Evolutionary conservation across 1,139 yeast species (phyloP).

Genomic region (Yamadazyma spencermartinsiae): DNA sequence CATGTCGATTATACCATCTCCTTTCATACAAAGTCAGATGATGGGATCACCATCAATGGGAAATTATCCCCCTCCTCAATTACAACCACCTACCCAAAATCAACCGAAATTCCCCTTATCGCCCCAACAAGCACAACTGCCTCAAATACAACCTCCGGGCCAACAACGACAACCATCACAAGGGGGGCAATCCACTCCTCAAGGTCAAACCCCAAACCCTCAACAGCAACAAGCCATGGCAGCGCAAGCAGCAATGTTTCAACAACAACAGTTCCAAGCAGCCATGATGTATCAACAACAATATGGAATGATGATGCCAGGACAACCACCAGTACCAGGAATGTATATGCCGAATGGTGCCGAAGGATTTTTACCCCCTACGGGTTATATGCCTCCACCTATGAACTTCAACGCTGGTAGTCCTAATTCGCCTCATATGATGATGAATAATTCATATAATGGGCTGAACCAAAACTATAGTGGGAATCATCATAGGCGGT

Average conservation of each 20-base stretch:
- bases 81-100: conserved; percentile 12
- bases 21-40: conserved; percentile 35
- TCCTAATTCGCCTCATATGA: conserved; percentile 15
- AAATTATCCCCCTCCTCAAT: conserved; percentile 15
- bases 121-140: conserved; percentile 19
- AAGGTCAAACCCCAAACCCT: conserved; percentile 2
- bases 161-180: background rate
- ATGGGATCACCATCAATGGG: conserved; percentile 22
- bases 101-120: conserved; percentile 23
- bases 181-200: background rate
- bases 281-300: conserved; percentile 42
- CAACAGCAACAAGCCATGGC: conserved; percentile 20
- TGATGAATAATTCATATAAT: conserved; percentile 13
- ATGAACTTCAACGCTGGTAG: conserved; percentile 24
- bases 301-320: conserved; percentile 31
- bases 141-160: background rate
- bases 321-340: conserved; percentile 34
- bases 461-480: conserved; percentile 13
- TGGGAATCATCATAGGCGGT: conserved; percentile 11
- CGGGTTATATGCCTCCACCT: conserved; percentile 31
- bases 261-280: conserved; percentile 39
- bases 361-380: conserved; percentile 34
- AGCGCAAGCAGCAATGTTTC: conserved; percentile 33
- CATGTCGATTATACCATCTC: conserved; percentile 23
- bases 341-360: conserved; percentile 36